Evolutionary conservation across 805 yeast species (phyloP).

Genomic region (Limtongia smithiae): DNA sequence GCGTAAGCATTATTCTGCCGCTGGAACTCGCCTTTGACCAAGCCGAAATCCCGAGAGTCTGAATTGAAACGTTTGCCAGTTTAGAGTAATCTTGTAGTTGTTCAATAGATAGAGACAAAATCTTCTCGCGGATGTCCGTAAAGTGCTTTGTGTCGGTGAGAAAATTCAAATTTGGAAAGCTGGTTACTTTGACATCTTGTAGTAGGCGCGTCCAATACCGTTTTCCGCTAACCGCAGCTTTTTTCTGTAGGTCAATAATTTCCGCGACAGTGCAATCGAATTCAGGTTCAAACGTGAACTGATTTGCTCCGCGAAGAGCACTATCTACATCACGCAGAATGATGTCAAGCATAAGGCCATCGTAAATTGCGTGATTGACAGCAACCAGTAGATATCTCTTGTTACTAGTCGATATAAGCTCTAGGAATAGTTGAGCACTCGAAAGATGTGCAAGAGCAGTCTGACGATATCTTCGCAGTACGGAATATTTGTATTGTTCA

Average conservation of each 20-base stretch:
- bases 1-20: too few species aligned
- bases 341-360: conserved; percentile 14
- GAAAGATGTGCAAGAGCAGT: conserved; percentile 6
- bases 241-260: conserved; percentile 4
- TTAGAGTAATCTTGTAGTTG: not conserved
- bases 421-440: conserved; percentile 20
- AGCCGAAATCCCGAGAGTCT: conserved; percentile 24
- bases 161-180: conserved; percentile 23
- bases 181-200: conserved; percentile 1
- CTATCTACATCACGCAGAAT: conserved; percentile 8
- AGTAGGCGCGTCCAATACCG: conserved; percentile 22
- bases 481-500: not conserved
- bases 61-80: conserved; percentile 7
- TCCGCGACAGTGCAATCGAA: conserved; percentile 4
- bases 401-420: conserved; percentile 3
- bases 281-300: not conserved
- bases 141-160: not conserved
- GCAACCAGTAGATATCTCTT: conserved; percentile 9
- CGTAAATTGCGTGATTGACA: conserved; percentile 30
- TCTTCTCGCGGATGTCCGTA: not conserved
- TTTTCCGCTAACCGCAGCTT: not conserved
- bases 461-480: not conserved
- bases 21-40: conserved; percentile 21
- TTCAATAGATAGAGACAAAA: not conserved
- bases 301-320: not conserved